Evolutionary conservation across 2,329 filamentous ascomycete species (phyloP).

Genomic region (Fusarium devonianum): DNA sequence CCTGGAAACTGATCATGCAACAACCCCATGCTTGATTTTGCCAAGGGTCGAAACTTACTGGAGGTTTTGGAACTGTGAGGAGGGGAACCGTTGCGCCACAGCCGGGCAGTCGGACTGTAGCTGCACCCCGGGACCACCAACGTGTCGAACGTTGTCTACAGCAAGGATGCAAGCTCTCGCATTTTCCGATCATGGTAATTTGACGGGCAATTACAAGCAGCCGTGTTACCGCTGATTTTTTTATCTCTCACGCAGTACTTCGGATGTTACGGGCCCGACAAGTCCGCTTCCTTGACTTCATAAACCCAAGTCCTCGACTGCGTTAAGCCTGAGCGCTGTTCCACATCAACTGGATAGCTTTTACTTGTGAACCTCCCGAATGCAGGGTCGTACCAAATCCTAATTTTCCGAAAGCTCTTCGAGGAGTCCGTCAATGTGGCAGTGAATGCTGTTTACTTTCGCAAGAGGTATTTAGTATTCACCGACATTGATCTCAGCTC

Average conservation of each 20-base stretch:
- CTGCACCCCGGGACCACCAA: conserved; percentile 26
- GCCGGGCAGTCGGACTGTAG: conserved; percentile 34
- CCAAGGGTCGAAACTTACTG: neutral
- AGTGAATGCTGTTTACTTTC: conserved; percentile 6
- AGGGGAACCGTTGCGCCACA: conserved; percentile 11
- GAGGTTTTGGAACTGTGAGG: conserved; percentile 1
- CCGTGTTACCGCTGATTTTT: conserved; percentile 19
- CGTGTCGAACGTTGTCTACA: neutral
- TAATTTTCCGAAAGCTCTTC: neutral
- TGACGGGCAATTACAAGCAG: conserved; percentile 13
- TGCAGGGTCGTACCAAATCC: neutral
- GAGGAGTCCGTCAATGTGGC: neutral
- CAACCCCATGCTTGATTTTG: conserved; percentile 4
- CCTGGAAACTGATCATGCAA: conserved; percentile 25
- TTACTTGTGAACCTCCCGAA: neutral
- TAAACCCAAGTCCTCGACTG: conserved; percentile 1
- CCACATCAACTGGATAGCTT: neutral
- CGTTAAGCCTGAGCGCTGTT: neutral
- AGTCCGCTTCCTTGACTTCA: conserved; percentile 19
- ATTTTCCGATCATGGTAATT: neutral
- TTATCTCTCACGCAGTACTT: neutral
- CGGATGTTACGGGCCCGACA: neutral
- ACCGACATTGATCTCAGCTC: neutral
- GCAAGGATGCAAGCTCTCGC: conserved; percentile 5
- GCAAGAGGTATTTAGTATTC: neutral